Evolutionary conservation across 768 basidiomycete genomes (phyloP).

Genomic region (Naematelia encephala): DNA sequence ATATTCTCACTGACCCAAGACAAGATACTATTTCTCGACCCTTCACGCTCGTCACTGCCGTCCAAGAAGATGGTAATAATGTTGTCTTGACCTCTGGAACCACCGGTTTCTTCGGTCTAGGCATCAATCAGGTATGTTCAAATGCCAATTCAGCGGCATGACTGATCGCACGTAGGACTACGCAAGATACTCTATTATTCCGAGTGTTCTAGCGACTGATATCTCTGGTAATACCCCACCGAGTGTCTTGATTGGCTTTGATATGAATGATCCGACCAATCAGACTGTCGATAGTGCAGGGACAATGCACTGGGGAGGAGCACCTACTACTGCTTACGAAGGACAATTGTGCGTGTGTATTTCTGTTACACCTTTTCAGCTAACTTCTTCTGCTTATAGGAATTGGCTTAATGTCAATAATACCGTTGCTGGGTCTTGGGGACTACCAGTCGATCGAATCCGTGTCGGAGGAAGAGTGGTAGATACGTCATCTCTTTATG

Average conservation of each 20-base stretch:
- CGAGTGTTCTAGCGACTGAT: conserved; percentile 14
- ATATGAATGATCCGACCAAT: conserved; percentile 26
- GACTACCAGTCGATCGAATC: conserved; percentile 29
- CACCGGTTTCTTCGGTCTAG: conserved; percentile 44
- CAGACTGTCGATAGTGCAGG: conserved; percentile 26
- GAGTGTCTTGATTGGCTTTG: conserved; percentile 37
- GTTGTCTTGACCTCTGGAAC: conserved; percentile 14
- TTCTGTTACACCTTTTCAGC: neutral
- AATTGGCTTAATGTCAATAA: conserved; percentile 38
- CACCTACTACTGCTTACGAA: conserved; percentile 18
- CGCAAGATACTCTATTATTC: conserved; percentile 27
- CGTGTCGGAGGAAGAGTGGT: conserved; percentile 26
- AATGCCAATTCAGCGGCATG: neutral
- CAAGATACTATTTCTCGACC: neutral
- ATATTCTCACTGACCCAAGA: neutral
- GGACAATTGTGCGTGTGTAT: conserved; percentile 44
- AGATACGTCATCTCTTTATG: conserved; percentile 24
- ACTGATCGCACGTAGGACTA: conserved; percentile 6
- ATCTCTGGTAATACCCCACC: conserved; percentile 14
- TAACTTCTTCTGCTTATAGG: conserved; percentile 14
- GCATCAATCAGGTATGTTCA: conserved; percentile 39
- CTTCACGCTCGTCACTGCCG: neutral
- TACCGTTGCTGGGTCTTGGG: conserved; percentile 35
- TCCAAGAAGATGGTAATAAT: neutral
- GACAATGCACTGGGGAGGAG: conserved; percentile 46